Base-by-base conservation (phyloP, 2,329 filamentous ascomycete genomes). In the Arthroderma uncinatum region DNA sequence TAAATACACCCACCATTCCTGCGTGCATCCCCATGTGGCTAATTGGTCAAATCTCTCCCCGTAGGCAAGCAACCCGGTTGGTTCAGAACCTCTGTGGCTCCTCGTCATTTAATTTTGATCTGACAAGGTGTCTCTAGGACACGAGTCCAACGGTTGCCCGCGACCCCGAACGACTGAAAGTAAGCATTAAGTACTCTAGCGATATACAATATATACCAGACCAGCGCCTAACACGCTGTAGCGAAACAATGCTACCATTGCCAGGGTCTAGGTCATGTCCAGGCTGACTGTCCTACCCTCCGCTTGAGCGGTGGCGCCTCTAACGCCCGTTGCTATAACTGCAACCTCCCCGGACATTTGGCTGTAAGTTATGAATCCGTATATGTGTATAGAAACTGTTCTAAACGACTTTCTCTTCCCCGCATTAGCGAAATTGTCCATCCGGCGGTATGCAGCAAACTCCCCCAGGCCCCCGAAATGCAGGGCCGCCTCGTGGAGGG, bases 211-310 rank as follows among this genome's bases (percentile, higher is more conserved):
- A 48, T 30, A 48, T 30, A 30, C 21, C 23, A 42, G 19, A 21
- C n/a, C 39, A 42, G 39, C 16, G 16, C 12, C 44, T 48, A 30
- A 48, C 52, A 48, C 59, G 57, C 58, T 54, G 40, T 40, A 55
- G 90, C 90, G 55, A 98, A 98, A 84, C 93, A 98, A 81, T 98
- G 93, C 83, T 98, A 98, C 75, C 93, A 97, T 78, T 98, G 93
- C 81, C 93, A 97, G 79, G 93, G 93, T 59, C 83, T 97, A 61
- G 93, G 93, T 64, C 93, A 98, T 73, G 93, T 98, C 68, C 93
- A 98, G 79, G 93, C 93, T 65, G 93, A 98, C 75, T 98, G 93
- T 82, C 93, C 93, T 68, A 97, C 93, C 61, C 83, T 98, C 63
- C 89, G 93, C 66, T 76, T 98, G 73, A 95, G 84, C 74, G 91